Base-by-base conservation (phyloP, 371 early-diverging fungal species). In the Mucor plumbeus region DNA sequence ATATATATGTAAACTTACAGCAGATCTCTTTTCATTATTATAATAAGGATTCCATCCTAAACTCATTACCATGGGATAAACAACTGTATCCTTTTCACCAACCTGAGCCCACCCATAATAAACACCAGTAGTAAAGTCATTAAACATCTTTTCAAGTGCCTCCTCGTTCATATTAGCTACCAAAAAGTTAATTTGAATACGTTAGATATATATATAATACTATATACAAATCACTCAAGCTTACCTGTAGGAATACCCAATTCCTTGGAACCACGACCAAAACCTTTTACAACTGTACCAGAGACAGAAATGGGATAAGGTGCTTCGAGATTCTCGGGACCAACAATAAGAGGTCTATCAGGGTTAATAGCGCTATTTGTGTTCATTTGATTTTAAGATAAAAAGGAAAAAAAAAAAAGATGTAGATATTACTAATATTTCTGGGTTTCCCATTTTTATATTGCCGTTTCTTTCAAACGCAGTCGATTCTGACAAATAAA, bases 11-110 rank as follows among this genome's bases (percentile, higher is more conserved):
- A 8, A 1, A 82, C 88, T 74, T 83, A 92, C 93, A 54, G 95
- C 97, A 21, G 97, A 95, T 55, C 91, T 87, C 81, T 95, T 94
- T 76, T 96, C 94, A 80, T 98, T 98, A 68, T 98, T 93, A 77
- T 95, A 99, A 77, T 88, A 98, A 31, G 98, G 98, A 76, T 99
- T 99, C 99, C 99, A 99, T 19, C 99, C 99, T 56, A 95, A 88
- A 69, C 95, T 95, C 97, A 97, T 96, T 38, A 97, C 98, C 98
- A 98, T 98, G 9, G 96, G 96, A 69, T 89, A 89, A 21, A 97
- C 92, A 15, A 70, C 68, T 10, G 74, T 64, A 60, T 75, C 63
- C 17, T 71, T 77, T 64, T 72, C 75, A 11, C 78, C 83, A 14
- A 98, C 88, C 43, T 88, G 85, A 19, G 95, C 94, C 95, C 94